phyloP scores from a whole-genome alignment of 2,329 filamentous ascomycete species.

The Calonectria pteridis region DNA sequence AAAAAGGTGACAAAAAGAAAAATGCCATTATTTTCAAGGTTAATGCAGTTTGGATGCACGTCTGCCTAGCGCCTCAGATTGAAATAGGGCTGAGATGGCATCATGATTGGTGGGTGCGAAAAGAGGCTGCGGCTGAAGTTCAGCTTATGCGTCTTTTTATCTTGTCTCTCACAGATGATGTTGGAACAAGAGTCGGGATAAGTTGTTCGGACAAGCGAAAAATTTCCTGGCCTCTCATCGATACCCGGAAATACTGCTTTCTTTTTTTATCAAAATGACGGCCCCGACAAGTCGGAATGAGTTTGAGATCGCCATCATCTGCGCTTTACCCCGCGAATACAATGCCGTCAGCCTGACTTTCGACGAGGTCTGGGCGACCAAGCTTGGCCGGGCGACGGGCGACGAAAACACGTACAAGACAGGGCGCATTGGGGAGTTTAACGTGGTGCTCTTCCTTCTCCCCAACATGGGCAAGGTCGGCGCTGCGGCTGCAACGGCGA shows the following conservation, averaged over 20 bases:
- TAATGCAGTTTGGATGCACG: too few relatives aligned
- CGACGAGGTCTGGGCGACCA: background rate
- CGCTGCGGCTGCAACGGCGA: constrained; percentile 41
- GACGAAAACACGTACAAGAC: constrained; percentile 47
- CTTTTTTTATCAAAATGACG: background rate
- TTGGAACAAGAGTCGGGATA: background rate
- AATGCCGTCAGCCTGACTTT: background rate
- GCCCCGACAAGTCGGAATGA: background rate
- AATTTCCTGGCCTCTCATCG: background rate
- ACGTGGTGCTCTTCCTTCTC: constrained; percentile 46
- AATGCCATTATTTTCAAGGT: background rate
- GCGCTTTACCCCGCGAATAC: background rate
- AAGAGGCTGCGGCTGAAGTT: background rate
- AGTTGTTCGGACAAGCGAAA: background rate
- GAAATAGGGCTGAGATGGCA: background rate
- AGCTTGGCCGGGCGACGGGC: constrained; percentile 2
- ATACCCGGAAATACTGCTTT: background rate
- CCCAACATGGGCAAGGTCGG: constrained; percentile 45
- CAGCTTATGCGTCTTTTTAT: background rate
- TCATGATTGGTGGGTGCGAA: background rate
- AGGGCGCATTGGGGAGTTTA: constrained; percentile 44
- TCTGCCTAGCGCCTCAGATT: background rate
- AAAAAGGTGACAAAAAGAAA: background rate
- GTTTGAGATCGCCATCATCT: background rate
- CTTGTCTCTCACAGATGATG: background rate